Conservation (phyloP, 2,329 filamentous ascomycete genomes). For the Aulographum hederae region DNA sequence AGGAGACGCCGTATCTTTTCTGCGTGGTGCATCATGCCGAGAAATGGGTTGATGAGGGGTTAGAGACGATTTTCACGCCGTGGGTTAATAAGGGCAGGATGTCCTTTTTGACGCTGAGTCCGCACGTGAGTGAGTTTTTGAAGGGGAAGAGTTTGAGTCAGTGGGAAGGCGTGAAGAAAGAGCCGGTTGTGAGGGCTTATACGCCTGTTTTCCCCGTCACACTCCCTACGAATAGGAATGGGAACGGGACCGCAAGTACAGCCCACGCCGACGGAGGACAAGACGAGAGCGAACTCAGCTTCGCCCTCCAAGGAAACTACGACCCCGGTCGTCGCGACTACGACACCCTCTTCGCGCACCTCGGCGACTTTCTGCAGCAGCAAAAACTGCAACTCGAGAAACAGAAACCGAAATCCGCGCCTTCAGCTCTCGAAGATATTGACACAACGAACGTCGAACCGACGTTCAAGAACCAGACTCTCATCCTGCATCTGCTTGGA, state of each 20-base stretch:
- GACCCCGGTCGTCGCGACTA: conserved; percentile 11
- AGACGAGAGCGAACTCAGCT: conserved; percentile 6
- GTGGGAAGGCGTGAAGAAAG: conserved; percentile 6
- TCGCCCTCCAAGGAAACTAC: conserved; percentile 13
- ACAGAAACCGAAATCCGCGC: conserved; percentile 2
- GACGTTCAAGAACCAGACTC: neutral
- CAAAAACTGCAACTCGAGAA: neutral
- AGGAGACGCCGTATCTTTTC: conserved; percentile 9
- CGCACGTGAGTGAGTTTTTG: conserved; percentile 10
- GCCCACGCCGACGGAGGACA: neutral
- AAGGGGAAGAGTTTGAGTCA: conserved; percentile 4
- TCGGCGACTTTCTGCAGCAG: conserved; percentile 8
- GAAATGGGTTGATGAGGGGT: conserved; percentile 7
- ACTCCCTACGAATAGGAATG: neutral
- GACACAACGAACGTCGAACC: neutral
- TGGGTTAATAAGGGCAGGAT: conserved; percentile 9
- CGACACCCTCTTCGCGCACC: conserved; percentile 9
- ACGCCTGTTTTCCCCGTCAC: conserved; percentile 10
- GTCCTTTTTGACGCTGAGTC: conserved; percentile 10
- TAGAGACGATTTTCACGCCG: conserved; percentile 6
- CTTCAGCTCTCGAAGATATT: too few relatives aligned
- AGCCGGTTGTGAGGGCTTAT: conserved; percentile 10
- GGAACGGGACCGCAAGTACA: too few relatives aligned
- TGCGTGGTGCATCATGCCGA: conserved; percentile 11
- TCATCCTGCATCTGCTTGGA: conserved; percentile 2